Conservation (phyloP, 202 grass and related monocot species). For the Carex arenaria region DNA sequence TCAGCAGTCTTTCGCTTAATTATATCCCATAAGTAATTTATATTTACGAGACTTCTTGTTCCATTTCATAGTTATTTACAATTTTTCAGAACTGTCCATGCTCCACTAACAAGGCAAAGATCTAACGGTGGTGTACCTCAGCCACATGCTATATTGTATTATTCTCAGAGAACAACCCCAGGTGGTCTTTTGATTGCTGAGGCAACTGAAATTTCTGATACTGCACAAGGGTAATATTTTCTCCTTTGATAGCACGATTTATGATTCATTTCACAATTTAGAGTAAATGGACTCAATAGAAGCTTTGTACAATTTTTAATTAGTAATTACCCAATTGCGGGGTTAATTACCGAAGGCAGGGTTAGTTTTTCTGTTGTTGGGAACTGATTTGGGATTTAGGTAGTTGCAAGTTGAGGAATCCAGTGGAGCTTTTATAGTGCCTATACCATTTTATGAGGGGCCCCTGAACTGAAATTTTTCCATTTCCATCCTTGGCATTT, state of each 20-base stretch:
- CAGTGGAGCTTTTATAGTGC: background rate
- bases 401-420: background rate
- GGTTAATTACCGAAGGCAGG: background rate
- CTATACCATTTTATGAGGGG: background rate
- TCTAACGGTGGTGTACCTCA: constrained; percentile 7
- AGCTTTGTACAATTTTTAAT: background rate
- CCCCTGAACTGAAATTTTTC: background rate
- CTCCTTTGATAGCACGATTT: background rate
- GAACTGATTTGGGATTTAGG: background rate
- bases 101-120: constrained; percentile 18
- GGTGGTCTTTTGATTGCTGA: constrained; percentile 26
- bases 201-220: constrained; percentile 21
- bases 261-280: background rate
- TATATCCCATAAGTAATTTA: too few relatives aligned
- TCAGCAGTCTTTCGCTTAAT: background rate
- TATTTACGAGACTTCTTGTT: background rate
- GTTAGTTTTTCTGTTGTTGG: background rate
- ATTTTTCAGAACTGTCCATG: constrained; percentile 17
- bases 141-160: constrained; percentile 26
- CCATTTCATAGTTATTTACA: background rate
- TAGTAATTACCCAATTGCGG: background rate
- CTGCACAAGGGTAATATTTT: constrained; percentile 10
- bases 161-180: constrained; percentile 25
- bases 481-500: background rate
- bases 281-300: background rate